Evolutionary conservation across 2,329 filamentous ascomycete species (phyloP).

Genomic region (Hymenoscyphus fraxineus): DNA sequence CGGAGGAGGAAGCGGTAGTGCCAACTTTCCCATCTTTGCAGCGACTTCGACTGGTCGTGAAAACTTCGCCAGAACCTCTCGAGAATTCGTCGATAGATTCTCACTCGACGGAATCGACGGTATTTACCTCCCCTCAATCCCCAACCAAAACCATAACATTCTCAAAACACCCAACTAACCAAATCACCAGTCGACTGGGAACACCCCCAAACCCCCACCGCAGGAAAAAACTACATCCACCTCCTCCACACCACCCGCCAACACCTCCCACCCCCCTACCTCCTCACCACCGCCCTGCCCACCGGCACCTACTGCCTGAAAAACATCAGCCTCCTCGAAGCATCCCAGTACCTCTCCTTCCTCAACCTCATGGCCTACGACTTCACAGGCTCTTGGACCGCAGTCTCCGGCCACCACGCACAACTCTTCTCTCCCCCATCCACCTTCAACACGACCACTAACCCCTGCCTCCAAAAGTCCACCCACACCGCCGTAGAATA

Average conservation of each 20-base stretch:
- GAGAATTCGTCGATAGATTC: constrained; percentile 1
- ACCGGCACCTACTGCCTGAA: constrained; percentile 2
- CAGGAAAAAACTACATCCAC: constrained; percentile 1
- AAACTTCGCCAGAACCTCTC: constrained; percentile 4
- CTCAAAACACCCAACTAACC: no score
- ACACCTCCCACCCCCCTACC: neutral
- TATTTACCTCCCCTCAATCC: neutral
- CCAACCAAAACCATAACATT: neutral
- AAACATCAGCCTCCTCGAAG: constrained; percentile 2
- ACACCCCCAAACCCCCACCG: neutral
- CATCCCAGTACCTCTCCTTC: neutral
- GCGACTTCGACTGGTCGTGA: neutral
- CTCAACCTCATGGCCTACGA: constrained; percentile 9
- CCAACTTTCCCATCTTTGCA: neutral
- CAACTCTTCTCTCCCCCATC: neutral
- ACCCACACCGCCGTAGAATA: neutral
- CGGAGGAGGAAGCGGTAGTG: constrained; percentile 6
- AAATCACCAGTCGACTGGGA: constrained; percentile 3
- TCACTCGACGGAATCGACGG: constrained; percentile 5
- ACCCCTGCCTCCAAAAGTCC: neutral
- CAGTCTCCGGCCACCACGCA: constrained; percentile 3
- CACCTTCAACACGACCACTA: neutral
- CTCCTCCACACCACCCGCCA: neutral
- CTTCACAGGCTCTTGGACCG: neutral
- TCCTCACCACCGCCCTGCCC: constrained; percentile 1